phyloP scores from a whole-genome alignment of 2,329 filamentous ascomycete species.

The Fusarium stilboides region DNA sequence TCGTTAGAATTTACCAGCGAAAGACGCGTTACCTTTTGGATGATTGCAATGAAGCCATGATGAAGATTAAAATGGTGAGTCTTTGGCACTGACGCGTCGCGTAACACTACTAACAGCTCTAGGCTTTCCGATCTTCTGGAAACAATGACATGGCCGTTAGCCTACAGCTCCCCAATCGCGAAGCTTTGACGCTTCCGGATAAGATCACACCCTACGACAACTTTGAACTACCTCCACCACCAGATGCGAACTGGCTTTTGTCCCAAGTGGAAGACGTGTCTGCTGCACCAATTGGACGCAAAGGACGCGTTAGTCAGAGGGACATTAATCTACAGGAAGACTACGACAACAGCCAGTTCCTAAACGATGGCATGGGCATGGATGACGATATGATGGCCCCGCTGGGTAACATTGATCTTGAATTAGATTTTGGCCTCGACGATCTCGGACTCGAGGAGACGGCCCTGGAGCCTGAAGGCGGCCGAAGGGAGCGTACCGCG shows the following conservation, averaged over 20 bases:
- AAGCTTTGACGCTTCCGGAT: conserved; percentile 90
- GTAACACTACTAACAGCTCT: conserved; percentile 51
- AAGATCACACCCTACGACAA: conserved; percentile 93
- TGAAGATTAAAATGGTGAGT: conserved; percentile 98
- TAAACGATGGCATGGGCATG: conserved; percentile 75
- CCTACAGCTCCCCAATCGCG: conserved; percentile 84
- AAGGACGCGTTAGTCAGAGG: conserved; percentile 70
- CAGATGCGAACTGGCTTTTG: conserved; percentile 88
- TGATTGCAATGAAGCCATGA: conserved; percentile 96
- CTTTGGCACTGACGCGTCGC: not conserved
- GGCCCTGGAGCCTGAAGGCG: conserved; percentile 79
- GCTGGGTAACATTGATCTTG: conserved; percentile 78
- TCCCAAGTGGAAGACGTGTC: conserved; percentile 78
- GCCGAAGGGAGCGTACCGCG: conserved; percentile 77
- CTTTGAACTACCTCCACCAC: conserved; percentile 82
- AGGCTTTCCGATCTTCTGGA: conserved; percentile 94
- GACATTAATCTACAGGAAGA: conserved; percentile 80
- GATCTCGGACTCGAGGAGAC: conserved; percentile 78
- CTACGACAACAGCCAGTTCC: conserved; percentile 83
- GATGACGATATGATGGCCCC: conserved; percentile 72
- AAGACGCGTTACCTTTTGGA: conserved; percentile 97
- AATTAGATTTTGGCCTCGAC: conserved; percentile 82
- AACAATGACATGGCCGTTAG: conserved; percentile 96
- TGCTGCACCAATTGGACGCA: conserved; percentile 68
- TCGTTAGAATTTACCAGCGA: conserved; percentile 96